Evolutionary conservation across 495 filamentous ascomycete genomes (phyloP).

Genomic region (Corynascus novoguineensis): DNA sequence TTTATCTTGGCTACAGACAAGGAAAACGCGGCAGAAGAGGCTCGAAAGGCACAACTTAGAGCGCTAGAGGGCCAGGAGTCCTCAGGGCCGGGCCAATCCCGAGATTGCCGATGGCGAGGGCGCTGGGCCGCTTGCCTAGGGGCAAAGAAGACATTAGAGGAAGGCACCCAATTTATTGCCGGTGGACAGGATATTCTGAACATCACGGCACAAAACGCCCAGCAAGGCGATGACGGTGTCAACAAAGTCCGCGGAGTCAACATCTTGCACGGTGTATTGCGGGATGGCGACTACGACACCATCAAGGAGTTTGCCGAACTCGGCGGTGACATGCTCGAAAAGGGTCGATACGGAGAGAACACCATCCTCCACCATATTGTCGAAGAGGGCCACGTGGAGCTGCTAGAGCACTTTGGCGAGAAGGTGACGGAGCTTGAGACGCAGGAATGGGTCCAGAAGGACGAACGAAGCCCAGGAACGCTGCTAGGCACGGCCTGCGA

Average conservation of each 20-base stretch:
- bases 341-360: background rate
- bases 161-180: slow-evolving; percentile 1
- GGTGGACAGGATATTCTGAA: slow-evolving; percentile 3
- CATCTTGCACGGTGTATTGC: background rate
- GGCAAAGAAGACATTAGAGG: background rate
- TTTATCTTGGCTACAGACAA: slow-evolving; percentile 13
- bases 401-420: background rate
- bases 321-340: background rate
- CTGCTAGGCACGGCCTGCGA: slow-evolving; percentile 6
- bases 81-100: background rate
- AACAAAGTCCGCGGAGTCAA: no score
- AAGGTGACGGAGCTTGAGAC: slow-evolving; percentile 5
- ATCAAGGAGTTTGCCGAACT: slow-evolving; percentile 12
- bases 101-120: slow-evolving; percentile 1
- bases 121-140: slow-evolving; percentile 4
- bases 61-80: background rate
- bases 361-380: slow-evolving; percentile 4
- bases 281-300: slow-evolving; percentile 8
- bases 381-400: background rate
- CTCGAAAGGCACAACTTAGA: background rate
- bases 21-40: slow-evolving; percentile 2
- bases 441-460: background rate
- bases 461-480: background rate
- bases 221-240: no score
- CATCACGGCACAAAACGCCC: background rate